Conservation (phyloP, 768 basidiomycete genomes). For the Naganishia friedmannii region DNA sequence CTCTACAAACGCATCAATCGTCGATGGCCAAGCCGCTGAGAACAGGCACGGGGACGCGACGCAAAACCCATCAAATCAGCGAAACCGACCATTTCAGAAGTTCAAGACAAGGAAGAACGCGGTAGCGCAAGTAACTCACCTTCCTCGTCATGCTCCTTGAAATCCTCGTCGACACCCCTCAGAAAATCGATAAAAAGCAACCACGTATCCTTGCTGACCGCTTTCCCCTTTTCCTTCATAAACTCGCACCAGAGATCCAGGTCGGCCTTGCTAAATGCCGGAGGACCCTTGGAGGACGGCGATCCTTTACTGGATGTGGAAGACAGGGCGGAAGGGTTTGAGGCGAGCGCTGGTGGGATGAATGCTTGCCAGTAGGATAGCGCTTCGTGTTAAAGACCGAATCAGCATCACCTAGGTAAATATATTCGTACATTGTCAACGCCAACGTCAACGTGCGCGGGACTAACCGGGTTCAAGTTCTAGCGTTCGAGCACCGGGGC, state of each 20-base stretch:
- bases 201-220: constrained; percentile 52
- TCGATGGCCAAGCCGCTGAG: constrained; percentile 51
- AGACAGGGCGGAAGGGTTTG: constrained; percentile 47
- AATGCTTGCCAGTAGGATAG: constrained; percentile 49
- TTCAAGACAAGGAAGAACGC: too few relatives aligned
- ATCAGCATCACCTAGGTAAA: not conserved
- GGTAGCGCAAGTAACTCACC: constrained; percentile 38
- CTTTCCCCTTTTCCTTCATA: constrained; percentile 43
- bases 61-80: too few relatives aligned
- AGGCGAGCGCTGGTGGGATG: constrained; percentile 47
- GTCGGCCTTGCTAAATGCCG: constrained; percentile 41
- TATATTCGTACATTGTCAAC: too few relatives aligned
- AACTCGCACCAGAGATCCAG: constrained; percentile 51
- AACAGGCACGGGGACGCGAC: not conserved
- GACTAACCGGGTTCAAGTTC: constrained; percentile 47
- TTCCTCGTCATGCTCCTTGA: constrained; percentile 49
- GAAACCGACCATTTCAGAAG: too few relatives aligned
- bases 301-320: constrained; percentile 27
- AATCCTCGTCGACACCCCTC: constrained; percentile 45
- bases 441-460: not conserved
- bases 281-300: constrained; percentile 23
- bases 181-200: constrained; percentile 47
- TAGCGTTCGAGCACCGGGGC: constrained; percentile 44
- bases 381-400: constrained; percentile 33
- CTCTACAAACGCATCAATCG: constrained; percentile 49